A percentile compares a stretch with the other conserved stretches of the same genome.
Conservation (phyloP, 2,329 filamentous ascomycete genomes). For the Knufia fluminis region DNA sequence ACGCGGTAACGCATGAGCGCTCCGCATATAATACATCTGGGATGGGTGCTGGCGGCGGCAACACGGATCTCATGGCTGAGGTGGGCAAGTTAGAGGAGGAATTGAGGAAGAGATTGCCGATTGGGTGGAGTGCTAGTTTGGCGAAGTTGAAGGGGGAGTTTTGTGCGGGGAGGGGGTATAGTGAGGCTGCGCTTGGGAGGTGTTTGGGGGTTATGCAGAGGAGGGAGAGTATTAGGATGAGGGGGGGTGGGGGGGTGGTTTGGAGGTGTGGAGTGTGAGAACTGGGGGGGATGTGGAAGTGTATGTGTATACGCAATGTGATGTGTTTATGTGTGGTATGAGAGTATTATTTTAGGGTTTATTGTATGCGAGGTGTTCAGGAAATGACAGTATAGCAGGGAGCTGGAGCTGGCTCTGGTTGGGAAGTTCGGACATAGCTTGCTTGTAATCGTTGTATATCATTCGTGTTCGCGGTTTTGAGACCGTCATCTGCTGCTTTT, state of each 20-base stretch:
- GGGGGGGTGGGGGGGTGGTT: constrained; percentile 41
- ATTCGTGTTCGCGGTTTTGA: no score
- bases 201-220: constrained; percentile 79
- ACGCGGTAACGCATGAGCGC: constrained; percentile 84
- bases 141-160: constrained; percentile 81
- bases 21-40: constrained; percentile 41
- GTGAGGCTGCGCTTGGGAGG: constrained; percentile 73
- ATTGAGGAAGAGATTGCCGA: constrained; percentile 74
- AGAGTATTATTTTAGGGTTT: no score
- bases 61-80: constrained; percentile 84
- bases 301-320: background rate
- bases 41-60: constrained; percentile 41
- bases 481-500: no score
- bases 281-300: background rate
- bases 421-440: no score
- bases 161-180: constrained; percentile 83
- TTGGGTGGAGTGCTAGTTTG: constrained; percentile 90
- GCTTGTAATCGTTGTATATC: no score
- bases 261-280: constrained; percentile 39
- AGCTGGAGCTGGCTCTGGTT: no score
- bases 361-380: no score
- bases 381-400: no score
- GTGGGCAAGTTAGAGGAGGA: constrained; percentile 80
- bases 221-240: constrained; percentile 59
- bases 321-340: background rate